Evolutionary conservation across 1,284 basidiomycete genomes (phyloP).

Genomic region (Polyporus tsugae): DNA sequence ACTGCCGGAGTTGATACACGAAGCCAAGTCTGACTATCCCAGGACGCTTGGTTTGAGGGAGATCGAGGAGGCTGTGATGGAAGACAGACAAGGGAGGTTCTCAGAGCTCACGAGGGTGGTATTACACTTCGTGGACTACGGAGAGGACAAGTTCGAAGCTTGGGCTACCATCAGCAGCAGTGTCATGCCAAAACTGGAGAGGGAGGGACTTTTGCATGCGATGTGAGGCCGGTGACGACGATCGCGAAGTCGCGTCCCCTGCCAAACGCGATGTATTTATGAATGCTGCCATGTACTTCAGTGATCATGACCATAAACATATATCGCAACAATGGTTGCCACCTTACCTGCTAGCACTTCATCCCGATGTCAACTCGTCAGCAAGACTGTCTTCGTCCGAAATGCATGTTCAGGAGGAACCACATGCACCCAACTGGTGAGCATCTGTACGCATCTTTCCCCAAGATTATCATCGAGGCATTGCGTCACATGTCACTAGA

Average conservation of each 20-base stretch:
- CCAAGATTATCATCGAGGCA: not conserved
- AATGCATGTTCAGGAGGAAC: constrained; percentile 76
- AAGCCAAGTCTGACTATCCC: not conserved
- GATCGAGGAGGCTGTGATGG: not conserved
- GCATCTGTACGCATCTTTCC: constrained; percentile 30
- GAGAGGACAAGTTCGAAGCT: not conserved
- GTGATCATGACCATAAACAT: too few relatives aligned
- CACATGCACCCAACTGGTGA: constrained; percentile 67
- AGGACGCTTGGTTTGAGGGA: not conserved
- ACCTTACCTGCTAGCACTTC: constrained; percentile 79
- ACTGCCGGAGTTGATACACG: not conserved
- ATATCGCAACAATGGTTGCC: constrained; percentile 32
- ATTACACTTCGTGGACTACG: not conserved
- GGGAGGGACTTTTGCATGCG: not conserved
- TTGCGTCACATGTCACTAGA: constrained; percentile 10
- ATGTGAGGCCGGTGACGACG: not conserved
- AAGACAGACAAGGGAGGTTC: not conserved
- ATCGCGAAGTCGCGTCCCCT: not conserved
- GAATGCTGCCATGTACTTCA: too few relatives aligned
- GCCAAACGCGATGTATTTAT: too few relatives aligned
- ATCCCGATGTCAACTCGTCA: constrained; percentile 73
- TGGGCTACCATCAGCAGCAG: not conserved
- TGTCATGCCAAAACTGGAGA: not conserved
- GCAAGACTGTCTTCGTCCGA: constrained; percentile 69
- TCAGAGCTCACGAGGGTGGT: not conserved